A percentile compares a stretch with the other conserved stretches of the same genome.
Conservation (phyloP, 23 red algal species). For the Gracilaria gracilis region DNA sequence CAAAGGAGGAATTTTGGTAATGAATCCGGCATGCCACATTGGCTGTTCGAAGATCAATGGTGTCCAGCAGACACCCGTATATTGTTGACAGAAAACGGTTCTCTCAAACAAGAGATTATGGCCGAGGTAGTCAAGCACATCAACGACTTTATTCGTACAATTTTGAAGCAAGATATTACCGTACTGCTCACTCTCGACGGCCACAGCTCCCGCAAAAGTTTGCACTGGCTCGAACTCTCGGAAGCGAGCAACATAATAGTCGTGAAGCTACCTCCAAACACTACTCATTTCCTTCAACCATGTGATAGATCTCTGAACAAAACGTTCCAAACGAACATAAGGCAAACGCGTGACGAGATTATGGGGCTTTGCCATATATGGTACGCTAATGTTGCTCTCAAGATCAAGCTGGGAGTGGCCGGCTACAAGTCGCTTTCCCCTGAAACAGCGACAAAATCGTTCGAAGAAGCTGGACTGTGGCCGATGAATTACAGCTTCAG, state of each 20-base stretch:
- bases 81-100: not conserved
- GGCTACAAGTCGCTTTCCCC: not conserved
- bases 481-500: slow-evolving; percentile 27
- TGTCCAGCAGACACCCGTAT: not conserved
- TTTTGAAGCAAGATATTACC: not conserved
- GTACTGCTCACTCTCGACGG: slow-evolving; percentile 10
- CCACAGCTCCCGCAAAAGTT: not conserved
- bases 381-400: not conserved
- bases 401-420: slow-evolving; percentile 17
- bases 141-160: not conserved
- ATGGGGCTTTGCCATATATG: slow-evolving; percentile 10
- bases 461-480: slow-evolving; percentile 9
- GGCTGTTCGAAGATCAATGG: not conserved
- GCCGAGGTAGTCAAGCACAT: not conserved
- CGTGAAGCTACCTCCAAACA: slow-evolving; percentile 19
- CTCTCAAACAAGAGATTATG: slow-evolving; percentile 5
- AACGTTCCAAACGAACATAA: not conserved
- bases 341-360: not conserved
- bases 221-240: not conserved
- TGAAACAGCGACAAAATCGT: not conserved
- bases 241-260: not conserved
- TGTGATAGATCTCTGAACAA: not conserved
- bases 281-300: slow-evolving; percentile 31
- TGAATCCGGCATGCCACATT: not conserved
- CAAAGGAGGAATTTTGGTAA: not conserved